Conservation (phyloP, 2,329 filamentous ascomycete genomes). For the Orbilia oligospora region DNA sequence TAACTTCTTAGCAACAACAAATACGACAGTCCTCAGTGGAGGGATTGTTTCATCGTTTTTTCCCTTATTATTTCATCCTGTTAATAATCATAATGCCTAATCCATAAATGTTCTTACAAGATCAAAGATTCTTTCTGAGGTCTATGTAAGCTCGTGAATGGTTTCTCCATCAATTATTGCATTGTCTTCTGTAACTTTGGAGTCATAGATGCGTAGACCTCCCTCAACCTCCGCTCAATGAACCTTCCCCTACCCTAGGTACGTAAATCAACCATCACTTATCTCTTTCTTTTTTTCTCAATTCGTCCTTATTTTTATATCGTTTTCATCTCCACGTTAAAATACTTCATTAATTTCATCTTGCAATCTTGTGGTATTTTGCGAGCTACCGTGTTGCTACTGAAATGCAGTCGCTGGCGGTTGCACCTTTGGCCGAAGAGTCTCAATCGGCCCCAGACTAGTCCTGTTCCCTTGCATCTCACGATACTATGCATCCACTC, state of each 20-base stretch:
- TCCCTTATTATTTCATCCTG: conserved; percentile 19
- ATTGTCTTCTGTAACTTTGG: not conserved
- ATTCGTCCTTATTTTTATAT: not conserved
- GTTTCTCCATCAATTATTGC: conserved; percentile 2
- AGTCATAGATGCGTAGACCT: not conserved
- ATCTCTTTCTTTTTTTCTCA: not conserved
- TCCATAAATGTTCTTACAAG: conserved; percentile 16
- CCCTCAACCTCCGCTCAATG: not conserved
- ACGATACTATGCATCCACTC: conserved; percentile 22
- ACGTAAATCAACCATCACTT: not conserved
- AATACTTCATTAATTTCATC: not conserved
- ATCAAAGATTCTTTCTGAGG: conserved; percentile 16
- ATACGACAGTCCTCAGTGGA: conserved; percentile 53
- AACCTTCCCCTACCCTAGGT: not conserved
- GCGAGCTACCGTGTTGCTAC: conserved; percentile 22
- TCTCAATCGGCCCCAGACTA: not conserved
- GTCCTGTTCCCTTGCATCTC: not conserved
- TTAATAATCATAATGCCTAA: conserved; percentile 37
- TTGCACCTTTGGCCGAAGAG: conserved; percentile 10
- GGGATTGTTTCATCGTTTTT: conserved; percentile 51
- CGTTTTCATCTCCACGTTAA: not conserved
- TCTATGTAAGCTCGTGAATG: conserved; percentile 10
- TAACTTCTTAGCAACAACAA: conserved; percentile 19
- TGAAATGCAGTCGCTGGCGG: not conserved
- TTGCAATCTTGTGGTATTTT: conserved; percentile 53